Conservation (phyloP, 768 basidiomycete genomes). For the Gloeopeniophorella convolvens region DNA sequence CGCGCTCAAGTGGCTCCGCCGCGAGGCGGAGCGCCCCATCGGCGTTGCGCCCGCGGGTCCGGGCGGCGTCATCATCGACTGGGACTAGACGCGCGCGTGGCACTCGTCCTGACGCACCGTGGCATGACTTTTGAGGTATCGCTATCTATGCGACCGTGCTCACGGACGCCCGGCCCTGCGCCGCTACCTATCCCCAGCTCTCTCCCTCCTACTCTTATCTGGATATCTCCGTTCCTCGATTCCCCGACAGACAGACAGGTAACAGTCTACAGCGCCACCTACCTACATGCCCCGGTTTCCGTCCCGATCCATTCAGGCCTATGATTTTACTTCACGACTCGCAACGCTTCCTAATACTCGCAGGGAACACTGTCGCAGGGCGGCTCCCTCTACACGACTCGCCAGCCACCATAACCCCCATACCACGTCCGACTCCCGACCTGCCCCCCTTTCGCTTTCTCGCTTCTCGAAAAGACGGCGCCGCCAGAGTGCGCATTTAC, state of each 20-base stretch:
- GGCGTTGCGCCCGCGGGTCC: constrained; percentile 59
- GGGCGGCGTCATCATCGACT: constrained; percentile 71
- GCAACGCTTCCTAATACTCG: background rate
- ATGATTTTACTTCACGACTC: background rate
- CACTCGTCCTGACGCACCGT: too few species aligned
- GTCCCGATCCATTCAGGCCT: background rate
- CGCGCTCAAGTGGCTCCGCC: constrained; percentile 72
- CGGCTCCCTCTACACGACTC: background rate
- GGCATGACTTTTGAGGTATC: too few species aligned
- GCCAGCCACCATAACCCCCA: too few species aligned
- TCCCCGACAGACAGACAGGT: too few species aligned
- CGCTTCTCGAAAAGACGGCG: background rate
- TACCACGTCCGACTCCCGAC: too few species aligned
- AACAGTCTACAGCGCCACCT: constrained; percentile 15
- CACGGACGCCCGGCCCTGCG: too few species aligned
- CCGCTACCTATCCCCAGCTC: too few species aligned
- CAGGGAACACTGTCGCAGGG: constrained; percentile 5
- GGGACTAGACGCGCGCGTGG: too few species aligned
- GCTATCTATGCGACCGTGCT: too few species aligned
- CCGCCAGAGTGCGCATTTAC: background rate
- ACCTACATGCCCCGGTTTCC: background rate
- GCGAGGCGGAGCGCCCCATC: constrained; percentile 69
- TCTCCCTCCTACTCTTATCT: background rate
- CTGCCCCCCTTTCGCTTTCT: background rate
- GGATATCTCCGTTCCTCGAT: too few species aligned